Evolutionary conservation across 257 asterid species (phyloP), one percentile per base, ranked within the genome.

Genomic region (Przewalskia tangutica): DNA sequence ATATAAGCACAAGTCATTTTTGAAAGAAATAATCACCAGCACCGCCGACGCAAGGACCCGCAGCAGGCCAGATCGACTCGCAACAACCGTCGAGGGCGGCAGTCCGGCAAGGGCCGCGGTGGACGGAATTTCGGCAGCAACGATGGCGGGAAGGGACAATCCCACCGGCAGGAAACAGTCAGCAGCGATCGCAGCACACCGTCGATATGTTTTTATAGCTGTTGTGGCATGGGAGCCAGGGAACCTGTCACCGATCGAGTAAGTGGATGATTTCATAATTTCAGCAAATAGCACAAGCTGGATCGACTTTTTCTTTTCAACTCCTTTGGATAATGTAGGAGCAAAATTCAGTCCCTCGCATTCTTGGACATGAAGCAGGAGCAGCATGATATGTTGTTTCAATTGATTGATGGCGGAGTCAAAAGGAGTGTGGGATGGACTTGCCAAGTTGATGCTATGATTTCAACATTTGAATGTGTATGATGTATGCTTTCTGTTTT

Each of bases 351-450:
- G 62, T 55, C 23, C 9, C 23, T 55, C 7, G 62, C 62, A 55
- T 16, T 55, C 20, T 16, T 55, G 60, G 60, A 55, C 60, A 55
- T 55, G 20, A 55, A 55, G 60, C 60, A 55, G 20, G 16, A 55
- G 60, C 60, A 55, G 18, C 62, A 16, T 9, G 18, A 23, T 55
- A 55, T 16, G 62, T 58, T 58, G 27, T n/a, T 58, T 18, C 64
- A 58, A 58, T 58, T 58, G 32, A 58, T 18, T 58, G 64, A 83
- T 70, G 88, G 91, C 1, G 89, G 91, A 79, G 88, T 86, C 5
- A 87, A 88, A 58, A 77, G 89, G 81, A 88, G 91, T n/a, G 87
- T 88, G 16, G 91, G 86, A 23, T 88, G 91, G 77, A 88, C 89
- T 0, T 87, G 89, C 14, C 82, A 85, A 34, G 63, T 80, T 77